These are phyloP conservation scores for Iberis amara DNA, from an alignment of 441 rosid species.

Conservation along the genomic window DNA sequence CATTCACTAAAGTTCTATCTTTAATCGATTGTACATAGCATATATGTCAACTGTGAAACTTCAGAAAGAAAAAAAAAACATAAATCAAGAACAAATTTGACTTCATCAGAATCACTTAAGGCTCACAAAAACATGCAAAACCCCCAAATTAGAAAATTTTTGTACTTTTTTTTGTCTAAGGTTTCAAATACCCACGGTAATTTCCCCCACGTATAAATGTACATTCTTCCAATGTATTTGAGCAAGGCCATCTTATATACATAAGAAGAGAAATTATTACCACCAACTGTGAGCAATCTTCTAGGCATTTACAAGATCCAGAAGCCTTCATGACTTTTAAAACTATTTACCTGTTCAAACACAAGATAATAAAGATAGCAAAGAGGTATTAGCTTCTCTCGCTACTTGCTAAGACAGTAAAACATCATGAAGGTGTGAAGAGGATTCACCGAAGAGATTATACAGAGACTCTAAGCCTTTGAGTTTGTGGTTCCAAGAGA, in stretches of 20 bases:
- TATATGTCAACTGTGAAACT: not conserved
- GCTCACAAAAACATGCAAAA: not conserved
- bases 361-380: constrained; percentile 3
- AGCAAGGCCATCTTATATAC: not conserved
- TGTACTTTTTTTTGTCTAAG: not conserved
- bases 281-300: constrained; percentile 22
- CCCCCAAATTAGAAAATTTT: not conserved
- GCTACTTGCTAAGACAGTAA: not conserved
- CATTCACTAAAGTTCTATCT: no score
- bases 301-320: constrained; percentile 23
- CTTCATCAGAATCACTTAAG: not conserved
- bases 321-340: constrained; percentile 22
- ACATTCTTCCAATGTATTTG: constrained; percentile 14
- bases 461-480: constrained; percentile 10
- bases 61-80: constrained; percentile 2
- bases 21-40: no score
- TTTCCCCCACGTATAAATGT: constrained; percentile 10
- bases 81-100: constrained; percentile 14
- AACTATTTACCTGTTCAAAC: constrained; percentile 30
- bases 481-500: constrained; percentile 13
- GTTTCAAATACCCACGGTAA: constrained; percentile 24
- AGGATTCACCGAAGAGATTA: constrained; percentile 23
- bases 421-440: constrained; percentile 3
- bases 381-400: constrained; percentile 5
- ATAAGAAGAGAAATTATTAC: constrained; percentile 19